Conservation (phyloP, 345 rosid species). For the Garcia nutans region DNA sequence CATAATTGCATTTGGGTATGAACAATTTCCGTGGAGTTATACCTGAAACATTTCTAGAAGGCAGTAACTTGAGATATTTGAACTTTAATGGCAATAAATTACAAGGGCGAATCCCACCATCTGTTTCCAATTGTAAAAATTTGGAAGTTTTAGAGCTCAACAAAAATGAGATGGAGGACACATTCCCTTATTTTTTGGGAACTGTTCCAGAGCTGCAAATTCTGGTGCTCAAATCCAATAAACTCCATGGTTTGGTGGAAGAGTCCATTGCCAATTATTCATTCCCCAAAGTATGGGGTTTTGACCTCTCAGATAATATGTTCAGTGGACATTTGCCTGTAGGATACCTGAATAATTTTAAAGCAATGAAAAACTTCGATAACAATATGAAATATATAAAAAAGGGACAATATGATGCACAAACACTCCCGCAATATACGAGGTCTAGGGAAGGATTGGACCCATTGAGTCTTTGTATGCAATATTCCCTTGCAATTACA, state of each 20-base stretch:
- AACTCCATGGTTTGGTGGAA: background rate
- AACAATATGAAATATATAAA: too few relatives aligned
- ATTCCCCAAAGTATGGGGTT: background rate
- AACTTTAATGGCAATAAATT: slow-evolving; percentile 5
- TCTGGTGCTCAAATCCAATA: slow-evolving; percentile 12
- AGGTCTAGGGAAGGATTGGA: too few relatives aligned
- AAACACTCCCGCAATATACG: too few relatives aligned
- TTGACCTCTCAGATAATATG: slow-evolving; percentile 14
- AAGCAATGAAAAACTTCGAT: background rate
- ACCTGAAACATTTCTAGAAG: background rate
- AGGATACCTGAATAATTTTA: background rate
- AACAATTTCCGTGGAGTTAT: background rate
- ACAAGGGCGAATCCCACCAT: slow-evolving; percentile 17
- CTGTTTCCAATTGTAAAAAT: slow-evolving; percentile 6
- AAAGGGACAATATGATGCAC: too few relatives aligned
- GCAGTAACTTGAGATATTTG: background rate
- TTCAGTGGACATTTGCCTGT: slow-evolving; percentile 6
- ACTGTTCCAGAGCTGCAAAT: slow-evolving; percentile 5
- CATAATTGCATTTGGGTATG: too few relatives aligned
- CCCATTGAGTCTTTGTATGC: too few relatives aligned
- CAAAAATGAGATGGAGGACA: background rate
- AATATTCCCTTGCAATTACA: too few relatives aligned
- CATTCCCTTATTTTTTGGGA: slow-evolving; percentile 19
- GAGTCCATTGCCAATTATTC: background rate
- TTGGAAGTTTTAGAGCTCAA: slow-evolving; percentile 20